Evolutionary conservation across 2,329 filamentous ascomycete species (phyloP), one percentile per base, ranked within the genome.

Genomic region (Pyrenophora seminiperda): DNA sequence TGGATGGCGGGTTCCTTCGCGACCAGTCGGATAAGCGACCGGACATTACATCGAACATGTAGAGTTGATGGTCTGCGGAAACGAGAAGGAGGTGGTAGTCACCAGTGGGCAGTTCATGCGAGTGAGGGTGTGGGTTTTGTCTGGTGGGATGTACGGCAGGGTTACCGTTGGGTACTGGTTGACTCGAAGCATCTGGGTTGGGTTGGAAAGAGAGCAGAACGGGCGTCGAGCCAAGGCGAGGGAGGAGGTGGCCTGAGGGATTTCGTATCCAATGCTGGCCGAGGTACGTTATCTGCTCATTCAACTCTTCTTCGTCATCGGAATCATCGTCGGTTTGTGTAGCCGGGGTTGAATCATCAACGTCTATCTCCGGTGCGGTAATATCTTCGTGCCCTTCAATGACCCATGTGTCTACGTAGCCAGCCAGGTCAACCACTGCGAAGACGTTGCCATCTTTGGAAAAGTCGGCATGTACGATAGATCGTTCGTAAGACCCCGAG

Each of bases 381-480:
- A 67, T 56, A 58, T 83, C 80, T 61, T 82, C 77, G 53, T 81
- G 72, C 30, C 81, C 81, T 65, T 84, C 81, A 46, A 96, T 74
- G 1, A 91, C 76, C 89, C 92, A 99, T 14, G 87, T 91, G 67
- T 97, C 92, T 24, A 97, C 79, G 72, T 87, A 91, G 34, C 94
- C 94, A 34, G 88, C 86, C 43, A 97, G 75, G 70, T 97, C 93
- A 39, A 88, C 86, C 22, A 86, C 83, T 7, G 88, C 91, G 38
- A 97, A 77, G 55, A 96, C 83, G 58, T 82, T 85, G 68, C 89
- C 90, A 68, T 96, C 88, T 4, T 86, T 79, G 7, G 91, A 92
- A 72, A 97, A 97, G 2, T 86, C 80, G 19, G 87, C 72, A 45
- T 90, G 87, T 29, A 83, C 86, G 58, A 97, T 85, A 36, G 81